A percentile compares a stretch with the other conserved stretches of the same genome.
Conservation (phyloP, 805 yeast species). For the Candida cerambycidarum region DNA sequence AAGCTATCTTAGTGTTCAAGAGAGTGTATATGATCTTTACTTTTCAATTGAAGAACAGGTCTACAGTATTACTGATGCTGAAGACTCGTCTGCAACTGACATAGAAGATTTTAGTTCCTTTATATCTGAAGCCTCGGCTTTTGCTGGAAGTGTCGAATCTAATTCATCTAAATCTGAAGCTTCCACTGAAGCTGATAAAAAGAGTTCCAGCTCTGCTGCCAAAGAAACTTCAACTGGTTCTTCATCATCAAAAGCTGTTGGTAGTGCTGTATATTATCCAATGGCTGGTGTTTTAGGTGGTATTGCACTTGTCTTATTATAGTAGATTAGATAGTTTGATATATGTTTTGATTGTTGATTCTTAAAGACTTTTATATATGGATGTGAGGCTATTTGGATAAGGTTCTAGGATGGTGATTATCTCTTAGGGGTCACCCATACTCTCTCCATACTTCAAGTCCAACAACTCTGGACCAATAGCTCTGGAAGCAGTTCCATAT, state of each 20-base stretch:
- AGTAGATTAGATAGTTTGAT: not conserved
- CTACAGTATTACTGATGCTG: not conserved
- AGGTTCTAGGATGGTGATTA: too few relatives aligned
- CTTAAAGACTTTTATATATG: not conserved
- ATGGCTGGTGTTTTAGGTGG: constrained; percentile 5
- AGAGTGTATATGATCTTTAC: too few relatives aligned
- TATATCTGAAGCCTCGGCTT: not conserved
- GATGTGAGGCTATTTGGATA: too few relatives aligned
- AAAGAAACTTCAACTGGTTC: not conserved
- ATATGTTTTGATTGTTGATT: not conserved
- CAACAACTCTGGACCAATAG: too few relatives aligned
- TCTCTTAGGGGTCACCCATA: too few relatives aligned
- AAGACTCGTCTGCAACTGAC: not conserved
- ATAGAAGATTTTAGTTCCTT: too few relatives aligned
- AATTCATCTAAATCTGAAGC: not conserved
- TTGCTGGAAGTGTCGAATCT: too few relatives aligned
- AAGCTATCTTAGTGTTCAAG: too few relatives aligned
- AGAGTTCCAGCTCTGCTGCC: not conserved
- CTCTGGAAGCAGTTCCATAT: too few relatives aligned
- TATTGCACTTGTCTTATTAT: not conserved
- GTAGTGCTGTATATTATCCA: constrained; percentile 1
- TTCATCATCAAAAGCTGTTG: not conserved
- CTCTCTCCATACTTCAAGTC: too few relatives aligned
- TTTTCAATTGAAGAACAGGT: too few relatives aligned
- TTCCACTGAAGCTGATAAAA: not conserved